Evolutionary conservation across 768 basidiomycete genomes (phyloP), one percentile per base, ranked within the genome.

Genomic region (Suillus subluteus): DNA sequence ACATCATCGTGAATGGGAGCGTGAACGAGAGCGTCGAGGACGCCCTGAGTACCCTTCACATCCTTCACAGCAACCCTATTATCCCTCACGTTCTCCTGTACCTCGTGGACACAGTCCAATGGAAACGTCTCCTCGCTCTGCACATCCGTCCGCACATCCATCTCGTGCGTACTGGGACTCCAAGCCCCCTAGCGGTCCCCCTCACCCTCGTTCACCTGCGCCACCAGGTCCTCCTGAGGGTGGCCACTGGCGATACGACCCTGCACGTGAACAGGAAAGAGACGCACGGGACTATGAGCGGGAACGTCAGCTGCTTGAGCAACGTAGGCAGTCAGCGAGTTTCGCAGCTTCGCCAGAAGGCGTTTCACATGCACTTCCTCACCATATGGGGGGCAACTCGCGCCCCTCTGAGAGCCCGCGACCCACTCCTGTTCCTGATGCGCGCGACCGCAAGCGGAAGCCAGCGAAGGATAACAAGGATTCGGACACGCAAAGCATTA

Each of bases 331-430:
- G 23, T 76, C 69, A 38, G 70, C 79, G 75, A 50, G 78, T 54
- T 85, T 87, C 66, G 82, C 78, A 3, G 79, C 77, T 3, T 87
- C 87, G 3, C 84, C 85, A 0, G 87, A 86, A 54, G 78, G 78
- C 1, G 69, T 74, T 46, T 48, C 76, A 12, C 73, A 70, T 52
- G 68, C 69, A 44, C 76, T 75, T 46, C 76, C 72, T 63, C 79
- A 75, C 64, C 70, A 69, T 64, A 72, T 72, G 21, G 70, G 76
- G 37, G 63, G 73, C 21, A 79, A 75, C 67, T 71, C 74, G 48
- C 86, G 86, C 37, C 78, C 81, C 58, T 90, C 90, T 0, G 89
- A 88, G 74, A 90, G 88, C 65, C 90, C 90, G 5, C 84, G 80
- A 69, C 80, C 79, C 50, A 73, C 75, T 4, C 79, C 77, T 43